Evolutionary conservation across 2,329 filamentous ascomycete species (phyloP).

Genomic region (Pestalotiopsis sp.): DNA sequence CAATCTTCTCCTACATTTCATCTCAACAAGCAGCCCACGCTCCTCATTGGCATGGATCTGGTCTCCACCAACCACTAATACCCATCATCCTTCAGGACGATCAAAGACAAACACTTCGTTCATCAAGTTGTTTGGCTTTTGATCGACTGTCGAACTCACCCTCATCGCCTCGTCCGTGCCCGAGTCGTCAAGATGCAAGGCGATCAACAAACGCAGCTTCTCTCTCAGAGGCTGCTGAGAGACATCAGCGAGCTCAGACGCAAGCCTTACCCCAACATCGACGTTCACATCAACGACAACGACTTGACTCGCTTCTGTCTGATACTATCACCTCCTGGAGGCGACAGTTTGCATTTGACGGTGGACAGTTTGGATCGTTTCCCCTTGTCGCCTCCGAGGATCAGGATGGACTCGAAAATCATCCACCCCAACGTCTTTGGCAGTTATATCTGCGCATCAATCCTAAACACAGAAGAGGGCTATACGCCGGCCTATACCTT

Average conservation of each 20-base stretch:
- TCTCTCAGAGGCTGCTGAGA: constrained; percentile 36
- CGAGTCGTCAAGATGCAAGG: neutral
- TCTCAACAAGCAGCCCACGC: neutral
- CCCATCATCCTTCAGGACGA: neutral
- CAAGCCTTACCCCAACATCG: constrained; percentile 49
- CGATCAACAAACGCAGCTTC: neutral
- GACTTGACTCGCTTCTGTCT: constrained; percentile 43
- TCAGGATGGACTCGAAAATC: constrained; percentile 43
- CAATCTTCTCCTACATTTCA: neutral
- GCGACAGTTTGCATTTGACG: constrained; percentile 44
- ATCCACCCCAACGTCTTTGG: constrained; percentile 49
- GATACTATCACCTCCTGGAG: constrained; percentile 42
- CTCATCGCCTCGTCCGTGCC: neutral
- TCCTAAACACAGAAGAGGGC: constrained; percentile 43
- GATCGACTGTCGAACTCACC: neutral
- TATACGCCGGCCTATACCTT: constrained; percentile 55
- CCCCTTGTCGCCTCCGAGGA: constrained; percentile 40
- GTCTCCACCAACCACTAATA: neutral
- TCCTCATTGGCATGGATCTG: neutral
- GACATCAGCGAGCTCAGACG: constrained; percentile 49
- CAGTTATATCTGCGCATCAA: constrained; percentile 48
- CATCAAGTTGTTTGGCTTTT: neutral
- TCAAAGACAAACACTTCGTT: neutral
- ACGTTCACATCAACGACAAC: constrained; percentile 38
- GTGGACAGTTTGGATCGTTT: constrained; percentile 39